Base-by-base conservation (phyloP, 768 basidiomycete genomes). In the Boletus reticuloceps region DNA sequence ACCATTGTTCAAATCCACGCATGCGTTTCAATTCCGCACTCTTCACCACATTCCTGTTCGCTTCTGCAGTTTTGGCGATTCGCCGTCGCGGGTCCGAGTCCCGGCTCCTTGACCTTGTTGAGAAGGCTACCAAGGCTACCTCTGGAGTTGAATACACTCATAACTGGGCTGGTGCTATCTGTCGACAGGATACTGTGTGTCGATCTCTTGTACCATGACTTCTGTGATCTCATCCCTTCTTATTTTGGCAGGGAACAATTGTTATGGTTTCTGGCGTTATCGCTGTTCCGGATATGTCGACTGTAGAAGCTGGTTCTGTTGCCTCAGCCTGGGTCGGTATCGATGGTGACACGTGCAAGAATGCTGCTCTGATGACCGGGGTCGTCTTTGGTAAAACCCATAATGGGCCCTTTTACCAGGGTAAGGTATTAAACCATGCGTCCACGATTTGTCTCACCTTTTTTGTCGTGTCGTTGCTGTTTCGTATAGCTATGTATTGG, bases 281-380 rank as follows among this genome's bases (percentile, higher is more conserved):
- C 32, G 19, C 45, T 1, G 55, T 47, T 16, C 51, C 55, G 2
- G 6, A 1, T 10, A 20, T 41, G 14, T 36, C n/a, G 14, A 53
- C 50, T 31, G 0, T 13, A 27, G 8, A 8, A 9, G 5, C 2
- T 4, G 27, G 22, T 13, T 7, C n/a, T 19, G 29, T 32, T 39
- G 45, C 49, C 5, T 19, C 44, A 40, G 27, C 37, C 16, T 56
- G 48, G 54, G 49, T 56, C 3, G 54, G 59, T 12, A 44, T 61
- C n/a, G 54, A 61, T 25, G 59, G 59, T 2, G 17, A 47, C 39
- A 44, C 17, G 5, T 61, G 59, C 29, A 1, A 1, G 1, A 3
- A 4, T 16, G 32, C 31, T n/a, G 19, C 22, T 22, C 25, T 58
- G 12, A 47, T 45, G 38, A 41, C 44, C 8, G 60, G 60, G 5